phyloP scores from a whole-genome alignment of 768 basidiomycete species.

The Pleurotus cornucopiae region DNA sequence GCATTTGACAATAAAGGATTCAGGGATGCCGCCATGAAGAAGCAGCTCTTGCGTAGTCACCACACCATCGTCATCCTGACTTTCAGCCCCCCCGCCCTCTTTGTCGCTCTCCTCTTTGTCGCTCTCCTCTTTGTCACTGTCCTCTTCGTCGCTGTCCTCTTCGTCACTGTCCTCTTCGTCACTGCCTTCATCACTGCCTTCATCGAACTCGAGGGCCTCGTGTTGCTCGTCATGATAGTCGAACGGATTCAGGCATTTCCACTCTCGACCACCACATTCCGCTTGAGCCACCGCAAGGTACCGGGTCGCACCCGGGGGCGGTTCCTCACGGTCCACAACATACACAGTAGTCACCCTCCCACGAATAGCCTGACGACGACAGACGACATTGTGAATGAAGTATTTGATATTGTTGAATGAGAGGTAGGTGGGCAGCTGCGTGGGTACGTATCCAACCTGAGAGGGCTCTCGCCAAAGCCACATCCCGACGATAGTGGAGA shows the following conservation, averaged over 20 bases:
- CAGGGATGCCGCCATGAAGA: background rate
- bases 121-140: too few relatives aligned
- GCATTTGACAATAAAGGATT: background rate
- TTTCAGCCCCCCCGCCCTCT: too few relatives aligned
- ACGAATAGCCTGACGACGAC: background rate
- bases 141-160: too few relatives aligned
- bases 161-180: too few relatives aligned
- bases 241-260: background rate
- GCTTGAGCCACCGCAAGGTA: background rate
- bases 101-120: too few relatives aligned
- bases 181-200: too few relatives aligned
- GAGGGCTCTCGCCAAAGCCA: background rate
- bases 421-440: background rate
- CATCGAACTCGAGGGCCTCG: background rate
- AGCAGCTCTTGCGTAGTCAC: background rate
- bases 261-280: background rate
- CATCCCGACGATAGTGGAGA: background rate
- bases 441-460: background rate
- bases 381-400: background rate
- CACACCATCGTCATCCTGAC: too few relatives aligned
- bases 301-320: background rate
- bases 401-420: background rate
- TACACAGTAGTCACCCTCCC: slow-evolving; percentile 7
- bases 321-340: background rate
- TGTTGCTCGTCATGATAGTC: background rate